Conservation (phyloP, 2,329 filamentous ascomycete species). For the Colletotrichum chlorophyti region DNA sequence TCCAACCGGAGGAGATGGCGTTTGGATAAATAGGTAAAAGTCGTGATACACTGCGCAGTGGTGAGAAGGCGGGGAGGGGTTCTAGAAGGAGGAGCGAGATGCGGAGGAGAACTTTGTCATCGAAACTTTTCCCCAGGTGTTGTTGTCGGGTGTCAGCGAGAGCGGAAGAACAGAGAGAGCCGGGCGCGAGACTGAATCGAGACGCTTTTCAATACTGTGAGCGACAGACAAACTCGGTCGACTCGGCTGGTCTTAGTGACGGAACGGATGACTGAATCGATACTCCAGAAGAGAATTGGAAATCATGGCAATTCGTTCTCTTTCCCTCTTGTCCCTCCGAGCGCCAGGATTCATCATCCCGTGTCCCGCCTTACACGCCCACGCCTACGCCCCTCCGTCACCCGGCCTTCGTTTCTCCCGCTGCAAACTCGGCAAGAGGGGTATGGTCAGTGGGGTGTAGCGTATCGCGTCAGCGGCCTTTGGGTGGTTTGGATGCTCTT, state of each 20-base stretch:
- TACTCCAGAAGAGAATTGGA: background rate
- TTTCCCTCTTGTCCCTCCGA: background rate
- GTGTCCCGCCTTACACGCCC: conserved; percentile 17
- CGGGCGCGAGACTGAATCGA: background rate
- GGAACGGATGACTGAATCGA: conserved; percentile 18
- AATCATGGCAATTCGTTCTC: conserved; percentile 1
- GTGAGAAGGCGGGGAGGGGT: background rate
- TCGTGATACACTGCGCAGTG: conserved; percentile 3
- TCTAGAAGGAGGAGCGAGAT: background rate
- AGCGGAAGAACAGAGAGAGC: background rate
- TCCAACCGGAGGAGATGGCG: conserved; percentile 8
- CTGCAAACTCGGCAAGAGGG: conserved; percentile 13
- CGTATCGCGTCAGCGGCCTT: conserved; percentile 12
- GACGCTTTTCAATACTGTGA: background rate
- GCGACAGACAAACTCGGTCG: background rate
- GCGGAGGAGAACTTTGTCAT: background rate
- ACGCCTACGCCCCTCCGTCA: too few relatives aligned
- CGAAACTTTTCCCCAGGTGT: background rate
- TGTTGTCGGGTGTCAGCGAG: background rate
- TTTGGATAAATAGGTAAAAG: background rate
- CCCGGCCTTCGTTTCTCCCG: too few relatives aligned
- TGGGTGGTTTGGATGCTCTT: conserved; percentile 4
- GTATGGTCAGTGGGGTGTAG: conserved; percentile 17
- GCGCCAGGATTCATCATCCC: too few relatives aligned
- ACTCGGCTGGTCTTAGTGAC: conserved; percentile 7